phyloP scores from a whole-genome alignment of 768 basidiomycete genomes.

The Lentinula edodes region DNA sequence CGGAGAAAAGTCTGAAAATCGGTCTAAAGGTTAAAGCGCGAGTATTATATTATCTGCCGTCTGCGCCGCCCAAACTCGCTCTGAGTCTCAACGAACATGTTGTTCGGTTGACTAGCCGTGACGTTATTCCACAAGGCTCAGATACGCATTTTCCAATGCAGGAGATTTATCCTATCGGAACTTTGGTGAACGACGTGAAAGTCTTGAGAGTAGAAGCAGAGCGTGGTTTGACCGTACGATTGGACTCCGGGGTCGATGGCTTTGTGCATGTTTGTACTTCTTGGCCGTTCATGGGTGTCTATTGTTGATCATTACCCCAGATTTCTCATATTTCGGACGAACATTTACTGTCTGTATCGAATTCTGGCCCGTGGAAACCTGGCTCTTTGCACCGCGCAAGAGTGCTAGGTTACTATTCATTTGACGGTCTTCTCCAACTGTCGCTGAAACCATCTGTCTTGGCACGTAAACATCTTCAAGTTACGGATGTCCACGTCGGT shows the following conservation, averaged over 20 bases:
- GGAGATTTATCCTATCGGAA: conserved; percentile 69
- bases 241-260: conserved; percentile 61
- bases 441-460: conserved; percentile 79
- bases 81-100: conserved; percentile 73
- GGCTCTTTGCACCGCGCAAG: conserved; percentile 80
- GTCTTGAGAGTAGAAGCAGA: conserved; percentile 74
- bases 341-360: conserved; percentile 73
- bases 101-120: conserved; percentile 43
- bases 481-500: conserved; percentile 78
- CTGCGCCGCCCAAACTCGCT: conserved; percentile 79
- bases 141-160: conserved; percentile 29
- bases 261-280: conserved; percentile 77
- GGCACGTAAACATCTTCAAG: conserved; percentile 80
- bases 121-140: conserved; percentile 13
- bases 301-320: conserved; percentile 33
- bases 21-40: conserved; percentile 80
- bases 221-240: conserved; percentile 71
- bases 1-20: conserved; percentile 44
- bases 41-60: conserved; percentile 74
- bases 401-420: conserved; percentile 76
- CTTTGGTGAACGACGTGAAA: conserved; percentile 63
- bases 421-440: conserved; percentile 89
- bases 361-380: conserved; percentile 76
- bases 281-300: neutral
- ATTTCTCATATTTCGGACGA: conserved; percentile 94